Evolutionary conservation across 2,329 filamentous ascomycete genomes (phyloP).

Genomic region (Ascochyta lentis): DNA sequence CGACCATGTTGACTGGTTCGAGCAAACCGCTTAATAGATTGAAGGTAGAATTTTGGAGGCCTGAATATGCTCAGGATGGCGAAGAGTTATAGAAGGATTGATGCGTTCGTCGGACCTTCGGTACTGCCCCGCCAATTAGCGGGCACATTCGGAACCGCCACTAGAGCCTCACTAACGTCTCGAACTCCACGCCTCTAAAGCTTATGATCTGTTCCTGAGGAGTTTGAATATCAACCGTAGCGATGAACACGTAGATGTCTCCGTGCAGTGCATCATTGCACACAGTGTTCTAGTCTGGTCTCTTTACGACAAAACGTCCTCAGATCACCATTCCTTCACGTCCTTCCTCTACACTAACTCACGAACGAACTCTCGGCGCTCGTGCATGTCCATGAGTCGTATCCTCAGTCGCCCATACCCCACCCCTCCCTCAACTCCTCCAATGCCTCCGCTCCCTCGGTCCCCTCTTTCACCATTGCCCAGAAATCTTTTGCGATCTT

Average conservation of each 20-base stretch:
- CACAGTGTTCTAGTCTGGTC: too few relatives aligned
- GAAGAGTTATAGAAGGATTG: slow-evolving; percentile 1
- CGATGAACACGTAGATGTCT: too few relatives aligned
- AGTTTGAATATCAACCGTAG: too few relatives aligned
- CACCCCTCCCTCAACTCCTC: slow-evolving; percentile 59
- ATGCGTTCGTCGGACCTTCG: slow-evolving; percentile 14
- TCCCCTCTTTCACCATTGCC: slow-evolving; percentile 55
- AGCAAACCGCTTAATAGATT: not conserved
- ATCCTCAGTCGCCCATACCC: slow-evolving; percentile 43
- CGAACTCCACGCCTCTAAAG: not conserved
- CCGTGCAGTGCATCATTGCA: too few relatives aligned
- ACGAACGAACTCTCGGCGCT: too few relatives aligned
- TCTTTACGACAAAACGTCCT: too few relatives aligned
- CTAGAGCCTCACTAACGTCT: not conserved
- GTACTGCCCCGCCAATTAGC: slow-evolving; percentile 20
- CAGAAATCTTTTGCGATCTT: slow-evolving; percentile 61
- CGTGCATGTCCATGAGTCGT: too few relatives aligned
- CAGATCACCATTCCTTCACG: too few relatives aligned
- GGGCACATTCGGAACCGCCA: slow-evolving; percentile 17
- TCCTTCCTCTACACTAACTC: too few relatives aligned
- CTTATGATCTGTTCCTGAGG: too few relatives aligned
- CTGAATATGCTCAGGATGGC: not conserved
- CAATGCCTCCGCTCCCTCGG: slow-evolving; percentile 56
- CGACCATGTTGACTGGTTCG: slow-evolving; percentile 28
- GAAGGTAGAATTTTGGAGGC: too few relatives aligned